These are phyloP conservation scores for Strobilomyces dryophilus DNA, from an alignment of 768 basidiomycete genomes.

Conservation along the genomic window DNA sequence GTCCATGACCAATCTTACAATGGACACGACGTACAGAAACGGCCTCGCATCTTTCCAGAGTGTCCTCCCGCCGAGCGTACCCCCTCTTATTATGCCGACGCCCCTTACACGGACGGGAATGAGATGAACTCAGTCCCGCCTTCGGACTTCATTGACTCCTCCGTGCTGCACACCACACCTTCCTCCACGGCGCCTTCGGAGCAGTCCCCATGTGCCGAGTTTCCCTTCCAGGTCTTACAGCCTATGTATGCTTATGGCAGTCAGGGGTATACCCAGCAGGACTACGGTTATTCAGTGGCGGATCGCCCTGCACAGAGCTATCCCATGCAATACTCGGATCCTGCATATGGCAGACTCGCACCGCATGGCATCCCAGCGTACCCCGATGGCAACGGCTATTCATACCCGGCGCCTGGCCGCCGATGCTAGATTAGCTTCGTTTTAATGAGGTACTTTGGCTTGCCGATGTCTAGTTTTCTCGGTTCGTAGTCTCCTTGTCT, in stretches of 20 bases:
- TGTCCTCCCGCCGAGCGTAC: constrained; percentile 4
- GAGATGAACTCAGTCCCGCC: constrained; percentile 8
- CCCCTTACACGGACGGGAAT: constrained; percentile 12
- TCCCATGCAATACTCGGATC: constrained; percentile 6
- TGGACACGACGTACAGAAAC: constrained; percentile 14
- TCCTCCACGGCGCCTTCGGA: constrained; percentile 24
- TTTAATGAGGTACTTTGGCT: not conserved
- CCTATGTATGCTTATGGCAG: constrained; percentile 2
- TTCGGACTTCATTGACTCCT: constrained; percentile 20
- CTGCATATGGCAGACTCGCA: constrained; percentile 5
- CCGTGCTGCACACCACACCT: constrained; percentile 17
- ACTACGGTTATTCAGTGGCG: constrained; percentile 10
- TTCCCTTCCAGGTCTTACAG: constrained; percentile 1
- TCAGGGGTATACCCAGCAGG: constrained; percentile 11
- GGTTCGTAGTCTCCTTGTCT: constrained; percentile 7
- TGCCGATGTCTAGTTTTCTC: constrained; percentile 3
- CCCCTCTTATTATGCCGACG: constrained; percentile 7
- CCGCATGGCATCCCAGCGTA: constrained; percentile 13
- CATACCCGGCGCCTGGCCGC: constrained; percentile 3
- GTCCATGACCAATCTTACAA: constrained; percentile 3
- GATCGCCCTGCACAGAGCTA: constrained; percentile 14
- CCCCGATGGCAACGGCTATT: constrained; percentile 12
- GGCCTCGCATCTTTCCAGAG: constrained; percentile 12
- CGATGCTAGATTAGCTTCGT: constrained; percentile 6
- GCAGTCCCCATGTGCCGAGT: constrained; percentile 19